phyloP scores from a whole-genome alignment of 2,329 filamentous ascomycete species.

The Metarhizium sp. region DNA sequence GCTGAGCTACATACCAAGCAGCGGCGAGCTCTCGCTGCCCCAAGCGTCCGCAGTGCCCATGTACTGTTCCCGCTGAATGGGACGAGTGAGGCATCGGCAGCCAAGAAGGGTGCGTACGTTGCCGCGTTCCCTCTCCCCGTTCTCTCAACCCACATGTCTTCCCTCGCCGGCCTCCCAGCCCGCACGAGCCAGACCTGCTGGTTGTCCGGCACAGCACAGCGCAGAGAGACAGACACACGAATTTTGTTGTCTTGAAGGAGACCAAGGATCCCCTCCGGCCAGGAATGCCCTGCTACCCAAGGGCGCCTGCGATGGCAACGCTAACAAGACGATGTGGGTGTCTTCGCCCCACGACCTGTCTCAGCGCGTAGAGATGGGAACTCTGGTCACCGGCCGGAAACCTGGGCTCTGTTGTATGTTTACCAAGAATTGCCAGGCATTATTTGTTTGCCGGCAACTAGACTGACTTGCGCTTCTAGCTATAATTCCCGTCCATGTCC shows the following conservation, averaged over 20 bases:
- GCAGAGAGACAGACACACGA: neutral
- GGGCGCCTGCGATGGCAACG: constrained; percentile 1
- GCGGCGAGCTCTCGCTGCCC: neutral
- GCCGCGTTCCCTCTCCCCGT: neutral
- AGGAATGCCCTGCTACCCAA: constrained; percentile 8
- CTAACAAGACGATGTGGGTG: constrained; percentile 2
- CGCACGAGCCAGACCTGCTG: neutral
- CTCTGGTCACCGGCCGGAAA: neutral
- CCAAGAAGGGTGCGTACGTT: neutral
- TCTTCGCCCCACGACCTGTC: constrained; percentile 9
- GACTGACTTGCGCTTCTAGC: neutral
- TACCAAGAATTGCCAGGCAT: neutral
- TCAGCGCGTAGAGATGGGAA: neutral
- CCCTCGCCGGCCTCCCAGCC: neutral
- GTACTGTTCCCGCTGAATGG: neutral
- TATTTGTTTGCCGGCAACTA: neutral
- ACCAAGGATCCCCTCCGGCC: constrained; percentile 2
- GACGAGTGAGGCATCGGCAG: neutral
- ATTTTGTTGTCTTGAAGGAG: neutral
- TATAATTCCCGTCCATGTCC: neutral
- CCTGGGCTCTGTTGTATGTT: neutral
- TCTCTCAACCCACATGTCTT: no score
- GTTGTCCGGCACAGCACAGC: no score
- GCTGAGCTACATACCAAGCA: constrained; percentile 2
- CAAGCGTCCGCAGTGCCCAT: no score